phyloP scores from a whole-genome alignment of 106 monocot species.

The Dioscorea zingiberensis region DNA sequence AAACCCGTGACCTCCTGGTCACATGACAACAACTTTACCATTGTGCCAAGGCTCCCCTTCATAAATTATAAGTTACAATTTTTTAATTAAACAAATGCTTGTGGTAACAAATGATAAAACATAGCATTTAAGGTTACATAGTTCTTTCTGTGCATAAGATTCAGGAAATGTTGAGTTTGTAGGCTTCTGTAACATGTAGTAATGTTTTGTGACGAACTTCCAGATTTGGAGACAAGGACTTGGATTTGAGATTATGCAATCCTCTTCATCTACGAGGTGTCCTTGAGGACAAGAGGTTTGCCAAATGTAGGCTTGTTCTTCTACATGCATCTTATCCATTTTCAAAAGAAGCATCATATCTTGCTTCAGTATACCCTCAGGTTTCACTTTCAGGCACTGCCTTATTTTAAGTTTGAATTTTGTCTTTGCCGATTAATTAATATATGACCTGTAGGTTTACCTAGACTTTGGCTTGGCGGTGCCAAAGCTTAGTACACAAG shows the following conservation, averaged over 20 bases:
- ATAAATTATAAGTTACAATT: too few species aligned
- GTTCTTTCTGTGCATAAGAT: too few species aligned
- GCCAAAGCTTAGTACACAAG: constrained; percentile 94
- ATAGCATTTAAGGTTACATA: too few species aligned
- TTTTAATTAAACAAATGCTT: too few species aligned
- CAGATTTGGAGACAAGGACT: constrained; percentile 97
- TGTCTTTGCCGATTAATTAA: too few species aligned
- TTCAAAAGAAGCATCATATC: constrained; percentile 96
- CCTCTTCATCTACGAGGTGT: constrained; percentile 81
- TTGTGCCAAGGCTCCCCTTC: too few species aligned
- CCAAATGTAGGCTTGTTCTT: constrained; percentile 74
- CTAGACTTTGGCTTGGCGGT: constrained; percentile 98
- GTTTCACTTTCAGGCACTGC: constrained; percentile 17
- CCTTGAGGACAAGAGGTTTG: constrained; percentile 83
- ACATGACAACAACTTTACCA: too few species aligned
- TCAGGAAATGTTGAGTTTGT: neutral
- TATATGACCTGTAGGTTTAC: constrained; percentile 55
- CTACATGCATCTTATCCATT: constrained; percentile 98
- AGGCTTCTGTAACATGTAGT: neutral
- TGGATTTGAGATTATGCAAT: constrained; percentile 75
- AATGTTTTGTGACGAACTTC: constrained; percentile 4
- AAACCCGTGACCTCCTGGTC: too few species aligned
- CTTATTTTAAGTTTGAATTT: too few species aligned
- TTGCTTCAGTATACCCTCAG: constrained; percentile 96
- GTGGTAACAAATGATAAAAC: too few species aligned